Percentiles rank a stretch among this genome's conserved stretches.
These are phyloP conservation scores for Rosa hybrid DNA, from an alignment of 331 rosid species.

Conservation along the genomic window DNA sequence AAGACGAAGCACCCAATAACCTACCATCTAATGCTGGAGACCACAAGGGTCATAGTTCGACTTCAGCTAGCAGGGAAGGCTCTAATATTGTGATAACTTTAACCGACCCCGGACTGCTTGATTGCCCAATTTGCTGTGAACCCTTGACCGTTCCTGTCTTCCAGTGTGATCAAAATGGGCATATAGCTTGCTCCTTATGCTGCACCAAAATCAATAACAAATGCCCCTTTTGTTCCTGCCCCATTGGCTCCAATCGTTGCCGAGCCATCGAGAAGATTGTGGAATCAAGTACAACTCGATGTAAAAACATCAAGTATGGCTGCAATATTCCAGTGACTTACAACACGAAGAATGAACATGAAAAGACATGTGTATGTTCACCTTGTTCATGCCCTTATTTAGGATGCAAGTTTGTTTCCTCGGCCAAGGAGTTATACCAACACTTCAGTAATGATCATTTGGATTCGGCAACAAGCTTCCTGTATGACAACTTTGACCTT, in stretches of 20 bases:
- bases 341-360: background rate
- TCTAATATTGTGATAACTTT: background rate
- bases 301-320: background rate
- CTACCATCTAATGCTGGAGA: background rate
- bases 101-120: background rate
- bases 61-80: background rate
- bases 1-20: background rate
- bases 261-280: background rate
- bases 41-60: background rate
- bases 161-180: too few species aligned
- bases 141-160: background rate
- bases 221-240: background rate
- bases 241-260: conserved; percentile 4
- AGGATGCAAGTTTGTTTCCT: background rate
- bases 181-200: background rate
- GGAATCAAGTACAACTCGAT: background rate
- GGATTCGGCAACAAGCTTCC: background rate
- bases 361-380: background rate
- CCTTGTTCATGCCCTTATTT: background rate
- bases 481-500: too few species aligned
- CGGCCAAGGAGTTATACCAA: background rate
- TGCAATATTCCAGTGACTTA: background rate
- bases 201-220: background rate
- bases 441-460: background rate
- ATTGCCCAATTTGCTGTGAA: background rate